These are phyloP conservation scores for Kurtzmaniella quercitrusa DNA, from an alignment of 1,139 yeast genomes.

Conservation along the genomic window DNA sequence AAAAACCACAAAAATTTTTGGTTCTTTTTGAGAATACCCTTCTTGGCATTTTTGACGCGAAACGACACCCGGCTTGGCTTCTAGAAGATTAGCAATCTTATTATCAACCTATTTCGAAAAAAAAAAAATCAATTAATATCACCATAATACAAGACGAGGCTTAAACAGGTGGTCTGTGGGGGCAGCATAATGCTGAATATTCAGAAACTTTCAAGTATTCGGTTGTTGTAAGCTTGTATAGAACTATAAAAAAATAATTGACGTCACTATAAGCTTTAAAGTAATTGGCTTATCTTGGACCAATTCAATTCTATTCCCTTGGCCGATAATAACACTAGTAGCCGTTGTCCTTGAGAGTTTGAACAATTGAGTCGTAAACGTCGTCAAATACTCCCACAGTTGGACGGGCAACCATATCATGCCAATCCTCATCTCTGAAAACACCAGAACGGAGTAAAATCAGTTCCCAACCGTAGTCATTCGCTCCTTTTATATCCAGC, in stretches of 20 bases:
- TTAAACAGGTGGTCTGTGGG: neutral
- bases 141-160: neutral
- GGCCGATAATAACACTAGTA: too few relatives aligned
- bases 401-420: conserved; percentile 34
- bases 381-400: conserved; percentile 47
- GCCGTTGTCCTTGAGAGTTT: conserved; percentile 13
- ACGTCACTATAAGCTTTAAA: too few relatives aligned
- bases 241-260: neutral
- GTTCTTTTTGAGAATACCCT: neutral
- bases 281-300: too few relatives aligned
- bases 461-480: conserved; percentile 82
- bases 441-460: conserved; percentile 86
- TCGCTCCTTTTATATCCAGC: conserved; percentile 88
- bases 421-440: conserved; percentile 64
- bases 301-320: too few relatives aligned
- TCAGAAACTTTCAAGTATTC: too few relatives aligned
- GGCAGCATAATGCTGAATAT: neutral
- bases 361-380: conserved; percentile 43
- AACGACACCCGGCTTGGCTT: neutral
- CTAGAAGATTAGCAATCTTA: neutral
- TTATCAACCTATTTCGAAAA: neutral
- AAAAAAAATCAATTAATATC: neutral
- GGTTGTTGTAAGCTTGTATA: too few relatives aligned
- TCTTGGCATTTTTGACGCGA: neutral
- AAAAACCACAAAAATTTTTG: neutral